These are phyloP conservation scores for Acephala macrosclerotiorum DNA, from an alignment of 2,329 filamentous ascomycete species.

Conservation along the genomic window DNA sequence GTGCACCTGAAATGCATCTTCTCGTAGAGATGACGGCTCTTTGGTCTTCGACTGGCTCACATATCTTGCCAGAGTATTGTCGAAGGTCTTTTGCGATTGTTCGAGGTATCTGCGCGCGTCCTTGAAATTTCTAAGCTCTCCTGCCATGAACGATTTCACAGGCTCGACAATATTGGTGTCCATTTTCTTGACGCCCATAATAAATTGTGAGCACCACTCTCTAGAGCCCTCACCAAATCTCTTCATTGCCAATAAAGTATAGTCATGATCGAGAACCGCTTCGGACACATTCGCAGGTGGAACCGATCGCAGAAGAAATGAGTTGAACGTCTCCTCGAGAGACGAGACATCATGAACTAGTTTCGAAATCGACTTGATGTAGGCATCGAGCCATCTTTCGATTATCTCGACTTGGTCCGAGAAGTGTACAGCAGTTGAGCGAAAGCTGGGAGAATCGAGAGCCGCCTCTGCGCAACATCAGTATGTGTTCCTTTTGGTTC, in stretches of 20 bases:
- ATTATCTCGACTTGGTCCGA: conserved; percentile 89
- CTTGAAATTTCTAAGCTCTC: conserved; percentile 86
- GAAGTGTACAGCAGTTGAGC: conserved; percentile 85
- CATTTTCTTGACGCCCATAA: conserved; percentile 78
- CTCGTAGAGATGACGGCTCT: conserved; percentile 86
- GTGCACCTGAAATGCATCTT: conserved; percentile 95
- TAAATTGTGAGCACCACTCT: conserved; percentile 84
- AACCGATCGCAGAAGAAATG: conserved; percentile 77
- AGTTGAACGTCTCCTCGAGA: conserved; percentile 81
- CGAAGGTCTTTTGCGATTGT: conserved; percentile 82
- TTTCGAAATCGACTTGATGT: conserved; percentile 67
- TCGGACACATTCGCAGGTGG: conserved; percentile 79
- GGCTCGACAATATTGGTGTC: conserved; percentile 83
- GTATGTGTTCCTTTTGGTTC: not conserved
- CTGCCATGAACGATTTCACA: conserved; percentile 77
- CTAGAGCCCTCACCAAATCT: conserved; percentile 84
- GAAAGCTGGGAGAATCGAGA: conserved; percentile 95
- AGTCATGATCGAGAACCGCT: conserved; percentile 91
- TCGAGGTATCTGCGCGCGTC: conserved; percentile 81
- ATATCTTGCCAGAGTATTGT: conserved; percentile 82
- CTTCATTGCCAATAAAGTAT: conserved; percentile 86
- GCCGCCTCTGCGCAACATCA: conserved; percentile 72
- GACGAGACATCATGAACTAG: conserved; percentile 71
- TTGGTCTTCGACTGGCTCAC: conserved; percentile 89
- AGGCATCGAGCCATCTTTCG: conserved; percentile 88